A percentile compares a stretch with the other conserved stretches of the same genome.
Evolutionary conservation across 176 grass and related monocot species (phyloP).

Genomic region (Hsuehochloa calcarea): DNA sequence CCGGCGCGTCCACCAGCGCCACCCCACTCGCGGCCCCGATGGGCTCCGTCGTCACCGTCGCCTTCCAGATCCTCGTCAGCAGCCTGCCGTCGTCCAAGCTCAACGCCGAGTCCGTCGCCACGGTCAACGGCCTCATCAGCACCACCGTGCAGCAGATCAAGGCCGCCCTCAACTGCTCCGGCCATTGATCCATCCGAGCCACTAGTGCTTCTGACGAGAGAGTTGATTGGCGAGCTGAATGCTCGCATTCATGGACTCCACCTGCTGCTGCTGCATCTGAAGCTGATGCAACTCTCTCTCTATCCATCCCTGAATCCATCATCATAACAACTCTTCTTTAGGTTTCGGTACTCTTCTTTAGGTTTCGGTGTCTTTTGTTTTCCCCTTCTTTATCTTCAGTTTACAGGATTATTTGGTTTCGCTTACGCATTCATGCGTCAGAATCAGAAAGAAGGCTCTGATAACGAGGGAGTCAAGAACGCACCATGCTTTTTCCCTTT

Average conservation of each 20-base stretch:
- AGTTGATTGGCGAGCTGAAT: constrained; percentile 42
- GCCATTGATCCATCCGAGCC: not conserved
- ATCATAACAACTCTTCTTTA: constrained; percentile 3
- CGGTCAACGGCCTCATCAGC: constrained; percentile 75
- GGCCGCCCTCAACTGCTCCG: constrained; percentile 66
- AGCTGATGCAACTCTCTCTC: constrained; percentile 38
- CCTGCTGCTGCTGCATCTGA: constrained; percentile 35
- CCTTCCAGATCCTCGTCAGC: constrained; percentile 84
- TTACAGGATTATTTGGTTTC: constrained; percentile 17
- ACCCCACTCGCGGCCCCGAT: constrained; percentile 8
- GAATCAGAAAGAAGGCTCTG: constrained; percentile 29
- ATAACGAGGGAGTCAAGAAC: constrained; percentile 96
- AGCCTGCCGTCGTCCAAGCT: constrained; percentile 81
- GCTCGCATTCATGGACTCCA: constrained; percentile 51
- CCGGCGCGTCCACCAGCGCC: constrained; percentile 46
- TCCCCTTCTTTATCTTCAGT: not conserved
- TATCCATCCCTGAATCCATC: constrained; percentile 19
- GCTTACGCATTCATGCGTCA: constrained; percentile 30
- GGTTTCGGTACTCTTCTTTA: not conserved
- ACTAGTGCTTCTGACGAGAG: not conserved
- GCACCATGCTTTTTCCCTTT: constrained; percentile 82
- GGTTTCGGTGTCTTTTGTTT: not conserved
- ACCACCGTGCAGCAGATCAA: constrained; percentile 89
- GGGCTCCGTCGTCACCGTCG: constrained; percentile 66
- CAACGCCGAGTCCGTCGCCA: constrained; percentile 76